Conservation (phyloP, 2,329 filamentous ascomycete genomes). For the Trichoderma hamatum region DNA sequence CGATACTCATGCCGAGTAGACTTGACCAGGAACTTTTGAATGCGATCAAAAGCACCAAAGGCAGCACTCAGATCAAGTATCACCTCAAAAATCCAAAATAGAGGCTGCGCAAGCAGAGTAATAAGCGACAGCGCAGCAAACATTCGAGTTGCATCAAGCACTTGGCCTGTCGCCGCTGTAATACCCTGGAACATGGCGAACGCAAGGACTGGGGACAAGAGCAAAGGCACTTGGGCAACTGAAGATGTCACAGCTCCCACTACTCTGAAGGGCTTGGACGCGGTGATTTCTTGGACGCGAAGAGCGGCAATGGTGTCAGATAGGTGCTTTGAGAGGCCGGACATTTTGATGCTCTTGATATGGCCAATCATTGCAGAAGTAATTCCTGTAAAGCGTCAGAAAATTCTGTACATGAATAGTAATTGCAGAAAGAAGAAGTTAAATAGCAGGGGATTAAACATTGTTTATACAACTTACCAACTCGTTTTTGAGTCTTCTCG, state of each 20-base stretch:
- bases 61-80: slow-evolving; percentile 44
- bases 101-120: slow-evolving; percentile 42
- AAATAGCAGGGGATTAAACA: too few relatives aligned
- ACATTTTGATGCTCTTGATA: slow-evolving; percentile 49
- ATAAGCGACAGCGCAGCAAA: slow-evolving; percentile 50
- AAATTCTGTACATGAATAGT: rapidly evolving
- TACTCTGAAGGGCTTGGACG: slow-evolving; percentile 38
- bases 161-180: slow-evolving; percentile 34
- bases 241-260: slow-evolving; percentile 42
- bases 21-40: slow-evolving; percentile 42
- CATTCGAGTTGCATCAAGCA: slow-evolving; percentile 40
- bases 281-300: slow-evolving; percentile 41
- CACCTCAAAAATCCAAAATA: slow-evolving; percentile 45
- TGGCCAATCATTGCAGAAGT: slow-evolving; percentile 42
- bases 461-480: slow-evolving; percentile 31
- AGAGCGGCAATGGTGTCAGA: slow-evolving; percentile 36
- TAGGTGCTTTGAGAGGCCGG: slow-evolving; percentile 42
- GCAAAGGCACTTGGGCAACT: slow-evolving; percentile 40
- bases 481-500: slow-evolving; percentile 31
- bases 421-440: not conserved
- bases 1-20: slow-evolving; percentile 36
- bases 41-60: slow-evolving; percentile 46
- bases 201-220: slow-evolving; percentile 44
- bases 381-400: slow-evolving; percentile 29
- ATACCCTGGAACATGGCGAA: slow-evolving; percentile 44